These are phyloP conservation scores for Kazachstania kunashirensis DNA, from an alignment of 805 yeast genomes.

Conservation along the genomic window DNA sequence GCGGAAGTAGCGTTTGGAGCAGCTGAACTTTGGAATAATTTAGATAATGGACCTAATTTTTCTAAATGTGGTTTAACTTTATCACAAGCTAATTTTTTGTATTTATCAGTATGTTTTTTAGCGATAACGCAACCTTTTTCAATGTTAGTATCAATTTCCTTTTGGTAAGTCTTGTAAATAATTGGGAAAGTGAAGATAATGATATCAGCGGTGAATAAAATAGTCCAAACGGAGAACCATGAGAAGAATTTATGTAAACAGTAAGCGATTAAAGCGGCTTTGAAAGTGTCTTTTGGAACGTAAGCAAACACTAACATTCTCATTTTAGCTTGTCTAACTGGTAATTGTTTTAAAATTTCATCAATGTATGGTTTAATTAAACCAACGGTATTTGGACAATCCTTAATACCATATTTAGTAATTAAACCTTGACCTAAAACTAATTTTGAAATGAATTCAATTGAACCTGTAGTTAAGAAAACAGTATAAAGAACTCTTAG, in stretches of 20 bases:
- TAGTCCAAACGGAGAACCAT: conserved; percentile 61
- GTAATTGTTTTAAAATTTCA: conserved; percentile 30
- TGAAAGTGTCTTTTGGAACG: conserved; percentile 62
- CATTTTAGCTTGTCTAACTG: conserved; percentile 41
- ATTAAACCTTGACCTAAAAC: conserved; percentile 73
- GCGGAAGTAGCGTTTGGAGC: conserved; percentile 16
- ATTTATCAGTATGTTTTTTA: conserved; percentile 40
- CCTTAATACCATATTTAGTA: conserved; percentile 56
- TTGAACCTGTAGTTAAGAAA: conserved; percentile 55
- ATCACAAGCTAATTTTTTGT: conserved; percentile 40
- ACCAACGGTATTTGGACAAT: conserved; percentile 29
- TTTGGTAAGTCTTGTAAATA: conserved; percentile 62
- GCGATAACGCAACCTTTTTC: conserved; percentile 38
- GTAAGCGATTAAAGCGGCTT: conserved; percentile 59
- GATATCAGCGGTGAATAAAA: conserved; percentile 48
- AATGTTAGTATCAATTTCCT: conserved; percentile 61
- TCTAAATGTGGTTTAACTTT: conserved; percentile 53
- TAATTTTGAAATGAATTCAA: conserved; percentile 66
- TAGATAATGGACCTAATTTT: conserved; percentile 56
- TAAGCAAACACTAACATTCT: conserved; percentile 57
- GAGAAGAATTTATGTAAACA: conserved; percentile 63
- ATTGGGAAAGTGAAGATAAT: conserved; percentile 67
- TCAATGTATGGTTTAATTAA: conserved; percentile 27
- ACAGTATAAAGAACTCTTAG: conserved; percentile 52
- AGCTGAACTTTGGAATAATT: conserved; percentile 41